A percentile compares a stretch with the other conserved stretches of the same genome.
Evolutionary conservation across 177 flowering plant species (phyloP).

Genomic region (Vitis hybrid): DNA sequence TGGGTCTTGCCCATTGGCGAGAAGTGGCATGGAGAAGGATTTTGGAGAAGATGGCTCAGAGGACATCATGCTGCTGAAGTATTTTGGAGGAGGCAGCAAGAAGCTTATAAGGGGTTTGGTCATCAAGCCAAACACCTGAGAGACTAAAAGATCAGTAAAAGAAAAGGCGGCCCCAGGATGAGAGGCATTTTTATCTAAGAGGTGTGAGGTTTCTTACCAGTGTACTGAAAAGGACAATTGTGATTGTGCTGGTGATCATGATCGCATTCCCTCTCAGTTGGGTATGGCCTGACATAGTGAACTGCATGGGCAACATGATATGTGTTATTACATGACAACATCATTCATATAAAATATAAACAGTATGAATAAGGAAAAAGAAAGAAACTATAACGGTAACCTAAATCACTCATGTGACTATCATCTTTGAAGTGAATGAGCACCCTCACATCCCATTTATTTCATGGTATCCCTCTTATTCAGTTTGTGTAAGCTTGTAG

Average conservation of each 20-base stretch:
- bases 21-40: slow-evolving; percentile 33
- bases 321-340: background rate
- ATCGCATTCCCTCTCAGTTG: slow-evolving; percentile 47
- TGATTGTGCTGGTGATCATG: slow-evolving; percentile 61
- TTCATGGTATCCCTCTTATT: no score
- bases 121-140: slow-evolving; percentile 51
- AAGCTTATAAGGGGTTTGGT: slow-evolving; percentile 48
- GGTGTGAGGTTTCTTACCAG: slow-evolving; percentile 29
- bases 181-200: background rate
- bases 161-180: background rate
- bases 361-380: background rate
- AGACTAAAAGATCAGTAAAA: background rate
- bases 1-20: slow-evolving; percentile 23
- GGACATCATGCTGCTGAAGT: background rate
- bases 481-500: no score
- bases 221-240: slow-evolving; percentile 52
- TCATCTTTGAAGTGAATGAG: no score
- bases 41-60: slow-evolving; percentile 30
- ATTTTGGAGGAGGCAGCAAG: slow-evolving; percentile 25
- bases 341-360: background rate
- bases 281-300: slow-evolving; percentile 47
- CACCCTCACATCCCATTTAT: no score
- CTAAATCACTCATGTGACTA: no score
- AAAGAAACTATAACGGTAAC: background rate
- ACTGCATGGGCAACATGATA: slow-evolving; percentile 34